phyloP scores from a whole-genome alignment of 2,329 filamentous ascomycete species.

The Colletotrichum incanum region DNA sequence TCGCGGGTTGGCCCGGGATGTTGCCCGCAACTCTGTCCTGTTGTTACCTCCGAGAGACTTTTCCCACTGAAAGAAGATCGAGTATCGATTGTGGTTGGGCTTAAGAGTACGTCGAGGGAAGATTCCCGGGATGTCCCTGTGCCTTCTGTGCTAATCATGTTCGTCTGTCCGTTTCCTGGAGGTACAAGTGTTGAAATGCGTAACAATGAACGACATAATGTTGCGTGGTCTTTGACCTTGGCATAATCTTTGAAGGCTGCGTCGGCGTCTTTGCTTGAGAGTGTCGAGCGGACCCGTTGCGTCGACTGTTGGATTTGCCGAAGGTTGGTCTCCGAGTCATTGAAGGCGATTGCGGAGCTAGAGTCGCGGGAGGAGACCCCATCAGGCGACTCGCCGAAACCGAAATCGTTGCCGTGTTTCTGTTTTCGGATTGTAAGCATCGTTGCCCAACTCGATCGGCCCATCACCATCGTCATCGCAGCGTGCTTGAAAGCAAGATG shows the following conservation, averaged over 20 bases:
- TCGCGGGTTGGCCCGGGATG: conserved; percentile 49
- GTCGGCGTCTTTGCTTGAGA: conserved; percentile 57
- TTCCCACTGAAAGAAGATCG: conserved; percentile 19
- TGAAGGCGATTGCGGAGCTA: conserved; percentile 47
- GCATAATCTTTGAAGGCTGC: conserved; percentile 61
- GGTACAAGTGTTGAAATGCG: neutral
- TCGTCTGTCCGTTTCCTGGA: neutral
- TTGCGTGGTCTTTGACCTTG: conserved; percentile 52
- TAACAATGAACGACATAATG: conserved; percentile 16
- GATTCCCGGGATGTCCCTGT: neutral
- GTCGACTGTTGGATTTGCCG: conserved; percentile 55
- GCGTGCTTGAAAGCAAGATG: neutral
- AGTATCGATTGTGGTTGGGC: neutral
- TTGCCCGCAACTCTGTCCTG: conserved; percentile 44
- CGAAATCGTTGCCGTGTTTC: conserved; percentile 15
- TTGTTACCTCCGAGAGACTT: conserved; percentile 18
- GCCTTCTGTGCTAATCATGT: neutral
- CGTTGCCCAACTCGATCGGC: neutral
- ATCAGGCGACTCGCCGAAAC: conserved; percentile 1
- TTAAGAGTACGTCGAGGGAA: conserved; percentile 10
- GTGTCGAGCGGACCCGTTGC: conserved; percentile 54
- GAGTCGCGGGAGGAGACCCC: conserved; percentile 42
- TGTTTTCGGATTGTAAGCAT: conserved; percentile 7
- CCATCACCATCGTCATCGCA: neutral
- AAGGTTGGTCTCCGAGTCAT: conserved; percentile 52